Percentiles rank a stretch among this genome's conserved stretches.
phyloP scores from a whole-genome alignment of 225 moss, liverwort and hornwort species.

The Polytrichum formosum region DNA sequence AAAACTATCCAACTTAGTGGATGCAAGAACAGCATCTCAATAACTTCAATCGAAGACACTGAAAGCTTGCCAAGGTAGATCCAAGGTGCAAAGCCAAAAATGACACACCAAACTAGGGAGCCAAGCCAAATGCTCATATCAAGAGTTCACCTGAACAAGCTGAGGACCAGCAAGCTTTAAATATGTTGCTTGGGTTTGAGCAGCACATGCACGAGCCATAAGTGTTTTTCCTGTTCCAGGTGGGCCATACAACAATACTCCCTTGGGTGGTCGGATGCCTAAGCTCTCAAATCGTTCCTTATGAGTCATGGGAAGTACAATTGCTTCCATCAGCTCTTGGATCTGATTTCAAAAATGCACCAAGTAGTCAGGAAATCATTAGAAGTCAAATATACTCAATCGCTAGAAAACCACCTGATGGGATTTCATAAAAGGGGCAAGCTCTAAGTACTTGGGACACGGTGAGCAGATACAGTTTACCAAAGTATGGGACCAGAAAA shows the following conservation, averaged over 20 bases:
- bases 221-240: conserved; percentile 98
- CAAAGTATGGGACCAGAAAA: too few species aligned
- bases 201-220: conserved; percentile 91
- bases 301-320: conserved; percentile 96
- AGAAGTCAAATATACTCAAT: too few species aligned
- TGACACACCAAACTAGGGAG: too few species aligned
- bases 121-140: not conserved
- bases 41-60: too few species aligned
- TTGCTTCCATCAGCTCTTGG: conserved; percentile 96
- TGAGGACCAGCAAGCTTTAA: conserved; percentile 95
- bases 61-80: too few species aligned
- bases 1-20: not conserved
- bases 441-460: too few species aligned
- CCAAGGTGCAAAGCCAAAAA: too few species aligned
- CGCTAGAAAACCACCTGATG: too few species aligned
- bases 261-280: conserved; percentile 90
- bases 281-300: conserved; percentile 90
- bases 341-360: conserved; percentile 48
- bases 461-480: too few species aligned
- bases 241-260: conserved; percentile 90
- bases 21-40: too few species aligned
- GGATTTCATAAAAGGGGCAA: too few species aligned
- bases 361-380: not conserved
- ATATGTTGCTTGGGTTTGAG: conserved; percentile 94
- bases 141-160: conserved; percentile 74